A percentile compares a stretch with the other conserved stretches of the same genome.
Evolutionary conservation across 257 asterid genomes (phyloP).

Genomic region (Nicotiana paniculata): DNA sequence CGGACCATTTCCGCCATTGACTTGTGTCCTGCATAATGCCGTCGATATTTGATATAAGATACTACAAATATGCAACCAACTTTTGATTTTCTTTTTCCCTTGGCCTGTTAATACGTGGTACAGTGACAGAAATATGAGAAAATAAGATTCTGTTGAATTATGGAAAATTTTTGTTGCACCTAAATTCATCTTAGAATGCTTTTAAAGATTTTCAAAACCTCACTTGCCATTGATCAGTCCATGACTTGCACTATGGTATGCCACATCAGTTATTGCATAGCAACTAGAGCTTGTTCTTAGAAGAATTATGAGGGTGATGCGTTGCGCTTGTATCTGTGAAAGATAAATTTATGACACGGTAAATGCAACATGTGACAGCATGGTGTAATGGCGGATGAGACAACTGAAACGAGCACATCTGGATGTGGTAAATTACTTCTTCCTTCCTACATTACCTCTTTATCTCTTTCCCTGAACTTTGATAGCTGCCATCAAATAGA

Average conservation of each 20-base stretch:
- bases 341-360: constrained; percentile 17
- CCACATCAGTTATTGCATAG: neutral
- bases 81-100: constrained; percentile 1
- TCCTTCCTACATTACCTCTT: constrained; percentile 6
- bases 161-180: neutral
- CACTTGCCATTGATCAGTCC: neutral
- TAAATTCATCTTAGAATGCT: neutral
- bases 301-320: neutral
- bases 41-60: neutral
- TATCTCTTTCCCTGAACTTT: constrained; percentile 7
- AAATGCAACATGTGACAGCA: constrained; percentile 50
- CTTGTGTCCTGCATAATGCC: neutral
- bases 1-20: neutral
- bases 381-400: constrained; percentile 88
- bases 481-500: neutral
- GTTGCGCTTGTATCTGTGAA: constrained; percentile 10
- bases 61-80: neutral
- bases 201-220: neutral
- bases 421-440: constrained; percentile 63
- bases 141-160: neutral
- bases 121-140: neutral
- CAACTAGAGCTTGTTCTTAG: neutral
- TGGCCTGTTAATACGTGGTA: neutral
- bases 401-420: constrained; percentile 95
- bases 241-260: neutral